Evolutionary conservation across 2,329 filamentous ascomycete genomes (phyloP).

Genomic region (Thermoascus crustaceus): DNA sequence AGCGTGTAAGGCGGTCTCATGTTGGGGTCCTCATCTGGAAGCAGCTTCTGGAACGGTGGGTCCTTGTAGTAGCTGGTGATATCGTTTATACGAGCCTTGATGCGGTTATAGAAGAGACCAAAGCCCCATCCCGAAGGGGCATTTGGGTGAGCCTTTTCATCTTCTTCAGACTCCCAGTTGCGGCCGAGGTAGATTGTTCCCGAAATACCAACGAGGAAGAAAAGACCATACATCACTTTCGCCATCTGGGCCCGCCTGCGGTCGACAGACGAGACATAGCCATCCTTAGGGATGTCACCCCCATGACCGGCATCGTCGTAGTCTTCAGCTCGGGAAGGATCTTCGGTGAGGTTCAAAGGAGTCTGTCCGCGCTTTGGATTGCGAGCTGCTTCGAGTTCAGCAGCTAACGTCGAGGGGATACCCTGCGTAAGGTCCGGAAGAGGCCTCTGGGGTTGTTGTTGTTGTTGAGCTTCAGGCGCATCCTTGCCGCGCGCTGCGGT

Average conservation of each 20-base stretch:
- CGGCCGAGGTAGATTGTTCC: conserved; percentile 71
- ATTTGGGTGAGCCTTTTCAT: conserved; percentile 60
- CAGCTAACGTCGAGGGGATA: conserved; percentile 82
- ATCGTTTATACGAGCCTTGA: conserved; percentile 63
- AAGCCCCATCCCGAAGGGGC: conserved; percentile 73
- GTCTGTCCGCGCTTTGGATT: conserved; percentile 28
- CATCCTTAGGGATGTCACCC: conserved; percentile 61
- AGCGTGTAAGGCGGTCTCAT: conserved; percentile 85
- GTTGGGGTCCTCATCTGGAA: conserved; percentile 64
- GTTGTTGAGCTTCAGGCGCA: conserved; percentile 14
- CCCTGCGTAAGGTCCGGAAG: conserved; percentile 89
- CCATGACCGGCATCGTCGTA: conserved; percentile 46
- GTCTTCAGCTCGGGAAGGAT: conserved; percentile 38
- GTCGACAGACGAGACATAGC: conserved; percentile 87
- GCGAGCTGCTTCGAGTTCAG: conserved; percentile 53
- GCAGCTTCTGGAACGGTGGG: conserved; percentile 84
- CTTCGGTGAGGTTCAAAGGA: conserved; percentile 47
- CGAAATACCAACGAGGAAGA: conserved; percentile 49
- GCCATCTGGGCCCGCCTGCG: conserved; percentile 68
- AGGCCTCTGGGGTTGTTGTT: conserved; percentile 54
- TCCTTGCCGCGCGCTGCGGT: conserved; percentile 23
- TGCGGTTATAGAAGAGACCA: conserved; percentile 70
- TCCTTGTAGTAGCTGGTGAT: conserved; percentile 91
- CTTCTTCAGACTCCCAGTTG: conserved; percentile 72
- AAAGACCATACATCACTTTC: conserved; percentile 61